Base-by-base conservation (phyloP, 1,139 yeast species). In the Kazachstania sp. region DNA sequence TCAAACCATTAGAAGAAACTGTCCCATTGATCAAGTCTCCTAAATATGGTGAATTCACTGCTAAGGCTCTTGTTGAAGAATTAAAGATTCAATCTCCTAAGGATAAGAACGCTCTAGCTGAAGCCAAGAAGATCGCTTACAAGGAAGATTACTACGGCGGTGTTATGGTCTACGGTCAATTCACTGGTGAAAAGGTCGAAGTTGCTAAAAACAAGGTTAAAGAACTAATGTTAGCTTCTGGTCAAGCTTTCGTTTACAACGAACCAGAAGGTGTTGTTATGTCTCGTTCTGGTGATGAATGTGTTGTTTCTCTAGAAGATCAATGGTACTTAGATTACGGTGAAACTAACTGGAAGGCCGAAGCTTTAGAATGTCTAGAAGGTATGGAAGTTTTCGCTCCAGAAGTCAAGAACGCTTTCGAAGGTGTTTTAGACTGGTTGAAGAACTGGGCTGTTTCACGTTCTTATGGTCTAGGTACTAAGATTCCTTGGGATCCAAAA, bases 291-390 rank as follows among this genome's bases (percentile, higher is more conserved):
- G 97, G 97, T 58, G 99, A 92, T 66, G 92, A 83, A 50, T 92
- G 98, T 77, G 81, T 92, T 60, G 98, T 92, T 46, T 88, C 97
- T 15, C 78, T 94, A 50, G 97, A 94, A 71, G 98, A 94, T 71
- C 99, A 94, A 74, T 94, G 98, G 98, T 94, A 81, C 69, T 78
- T 87, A 62, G 97, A 94, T 68, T 94, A 94, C 64, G 98, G 98
- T 76, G 99, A 94, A 77, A 88, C 81, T 57, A 60, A 71, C 31
- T 94, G 99, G 99, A 85, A 85, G 65, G 68, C 73, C n/a, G 78
- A 79, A 66, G 95, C 97, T 48, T 73, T 83, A 54, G 94, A 85
- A 58, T 85, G 95, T 66, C 77, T 94, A 56, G 75, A 73, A 41
- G 65, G 69, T 55, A 82, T 94, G 94, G 79, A 86, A 68, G 78